phyloP scores from a whole-genome alignment of 2,329 filamentous ascomycete genomes.

The Elsinoe ampelina region DNA sequence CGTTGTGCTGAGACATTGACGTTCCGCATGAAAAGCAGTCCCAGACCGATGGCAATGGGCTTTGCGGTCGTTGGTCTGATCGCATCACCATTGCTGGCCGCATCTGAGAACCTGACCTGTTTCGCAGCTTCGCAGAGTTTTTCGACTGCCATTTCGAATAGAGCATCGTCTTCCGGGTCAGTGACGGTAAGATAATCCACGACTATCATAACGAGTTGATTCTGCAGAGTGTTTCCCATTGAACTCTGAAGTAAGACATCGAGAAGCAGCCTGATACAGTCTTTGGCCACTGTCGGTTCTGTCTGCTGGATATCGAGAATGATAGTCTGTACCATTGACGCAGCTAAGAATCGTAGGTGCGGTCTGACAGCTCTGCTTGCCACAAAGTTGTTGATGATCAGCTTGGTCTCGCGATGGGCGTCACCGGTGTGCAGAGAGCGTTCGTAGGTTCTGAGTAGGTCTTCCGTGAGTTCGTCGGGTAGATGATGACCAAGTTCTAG shows the following conservation, averaged over 20 bases:
- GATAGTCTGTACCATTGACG: not conserved
- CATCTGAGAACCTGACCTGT: not conserved
- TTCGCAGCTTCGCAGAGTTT: not conserved
- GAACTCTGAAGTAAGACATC: not conserved
- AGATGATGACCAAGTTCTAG: slow-evolving; percentile 6
- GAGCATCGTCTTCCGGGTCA: not conserved
- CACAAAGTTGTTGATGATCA: slow-evolving; percentile 2
- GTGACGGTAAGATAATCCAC: not conserved
- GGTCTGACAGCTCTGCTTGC: not conserved
- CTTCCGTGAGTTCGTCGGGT: not conserved
- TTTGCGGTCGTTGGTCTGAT: not conserved
- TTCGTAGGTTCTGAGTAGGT: slow-evolving; percentile 3
- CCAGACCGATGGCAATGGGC: slow-evolving; percentile 14
- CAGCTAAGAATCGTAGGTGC: not conserved
- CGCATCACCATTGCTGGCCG: not conserved
- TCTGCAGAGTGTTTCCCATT: not conserved
- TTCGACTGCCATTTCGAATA: not conserved
- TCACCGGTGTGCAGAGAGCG: not conserved
- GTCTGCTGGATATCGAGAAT: slow-evolving; percentile 9
- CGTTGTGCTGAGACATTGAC: slow-evolving; percentile 12
- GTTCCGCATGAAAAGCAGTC: slow-evolving; percentile 15
- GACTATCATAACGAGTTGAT: not conserved
- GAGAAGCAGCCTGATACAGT: slow-evolving; percentile 4
- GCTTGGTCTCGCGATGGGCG: not conserved
- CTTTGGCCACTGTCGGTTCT: slow-evolving; percentile 3